A percentile compares a stretch with the other conserved stretches of the same genome.
These are phyloP conservation scores for Metschnikowia shivogae DNA, from an alignment of 805 yeast genomes.

Conservation along the genomic window DNA sequence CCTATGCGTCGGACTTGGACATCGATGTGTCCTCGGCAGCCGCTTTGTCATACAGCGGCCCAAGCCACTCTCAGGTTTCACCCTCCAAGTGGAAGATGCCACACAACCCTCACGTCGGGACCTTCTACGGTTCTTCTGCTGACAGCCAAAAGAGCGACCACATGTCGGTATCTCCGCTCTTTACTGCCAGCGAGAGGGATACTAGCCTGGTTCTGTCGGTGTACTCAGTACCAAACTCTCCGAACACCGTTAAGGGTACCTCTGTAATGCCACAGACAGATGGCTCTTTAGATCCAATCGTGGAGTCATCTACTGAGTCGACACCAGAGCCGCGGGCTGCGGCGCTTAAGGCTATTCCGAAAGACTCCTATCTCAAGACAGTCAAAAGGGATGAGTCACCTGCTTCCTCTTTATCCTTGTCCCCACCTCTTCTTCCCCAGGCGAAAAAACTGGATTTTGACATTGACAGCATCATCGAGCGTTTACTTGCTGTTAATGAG, in stretches of 20 bases:
- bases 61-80: conserved; percentile 1
- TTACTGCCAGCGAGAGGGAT: conserved; percentile 31
- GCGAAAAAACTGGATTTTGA: conserved; percentile 36
- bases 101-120: background rate
- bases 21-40: conserved; percentile 46
- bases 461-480: conserved; percentile 61
- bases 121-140: conserved; percentile 32
- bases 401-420: conserved; percentile 16
- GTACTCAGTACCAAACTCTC: conserved; percentile 20
- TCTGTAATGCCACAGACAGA: conserved; percentile 7
- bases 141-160: conserved; percentile 39
- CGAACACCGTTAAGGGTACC: conserved; percentile 7
- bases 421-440: conserved; percentile 22
- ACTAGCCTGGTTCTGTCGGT: conserved; percentile 38
- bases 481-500: conserved; percentile 49
- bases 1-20: conserved; percentile 24
- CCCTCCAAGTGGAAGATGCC: conserved; percentile 8
- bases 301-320: conserved; percentile 20
- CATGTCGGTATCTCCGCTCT: conserved; percentile 31
- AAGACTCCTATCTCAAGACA: conserved; percentile 4
- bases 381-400: conserved; percentile 1
- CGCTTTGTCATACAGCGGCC: conserved; percentile 20
- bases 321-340: conserved; percentile 15
- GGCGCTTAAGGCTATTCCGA: conserved; percentile 6
- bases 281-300: conserved; percentile 20